Evolutionary conservation across 768 basidiomycete genomes (phyloP).

Genomic region (Lyophyllum atratum): DNA sequence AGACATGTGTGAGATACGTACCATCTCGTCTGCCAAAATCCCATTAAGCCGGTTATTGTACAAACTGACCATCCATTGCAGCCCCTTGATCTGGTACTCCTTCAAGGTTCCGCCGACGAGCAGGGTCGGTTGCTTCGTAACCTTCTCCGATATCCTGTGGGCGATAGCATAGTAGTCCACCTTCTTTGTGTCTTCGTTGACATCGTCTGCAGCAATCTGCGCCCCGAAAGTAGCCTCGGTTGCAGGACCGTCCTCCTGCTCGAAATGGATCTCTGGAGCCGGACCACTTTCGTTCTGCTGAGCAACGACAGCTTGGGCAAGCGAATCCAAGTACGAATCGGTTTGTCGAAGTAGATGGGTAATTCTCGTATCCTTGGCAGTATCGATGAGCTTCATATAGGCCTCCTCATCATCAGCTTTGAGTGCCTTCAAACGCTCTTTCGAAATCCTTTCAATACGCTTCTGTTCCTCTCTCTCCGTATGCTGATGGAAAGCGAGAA

Average conservation of each 20-base stretch:
- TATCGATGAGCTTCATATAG: slow-evolving; percentile 99
- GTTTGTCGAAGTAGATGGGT: slow-evolving; percentile 95
- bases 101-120: slow-evolving; percentile 89
- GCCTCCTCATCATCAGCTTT: slow-evolving; percentile 99
- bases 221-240: slow-evolving; percentile 93
- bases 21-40: slow-evolving; percentile 95
- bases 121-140: slow-evolving; percentile 70
- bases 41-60: slow-evolving; percentile 97
- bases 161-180: slow-evolving; percentile 97
- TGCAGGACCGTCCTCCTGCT: slow-evolving; percentile 71
- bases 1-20: slow-evolving; percentile 26
- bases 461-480: slow-evolving; percentile 99
- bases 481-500: slow-evolving; percentile 80
- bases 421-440: slow-evolving; percentile 97
- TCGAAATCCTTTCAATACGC: slow-evolving; percentile 91
- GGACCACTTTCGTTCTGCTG: slow-evolving; percentile 79
- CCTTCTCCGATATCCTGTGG: slow-evolving; percentile 86
- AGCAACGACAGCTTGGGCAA: slow-evolving; percentile 89
- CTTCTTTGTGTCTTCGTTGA: slow-evolving; percentile 62
- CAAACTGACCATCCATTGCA: slow-evolving; percentile 98
- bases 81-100: slow-evolving; percentile 91
- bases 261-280: slow-evolving; percentile 44
- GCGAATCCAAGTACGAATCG: slow-evolving; percentile 90
- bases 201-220: slow-evolving; percentile 64
- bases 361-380: slow-evolving; percentile 98